Base-by-base conservation (phyloP, 1,139 yeast species). In the Pichia cactophila region DNA sequence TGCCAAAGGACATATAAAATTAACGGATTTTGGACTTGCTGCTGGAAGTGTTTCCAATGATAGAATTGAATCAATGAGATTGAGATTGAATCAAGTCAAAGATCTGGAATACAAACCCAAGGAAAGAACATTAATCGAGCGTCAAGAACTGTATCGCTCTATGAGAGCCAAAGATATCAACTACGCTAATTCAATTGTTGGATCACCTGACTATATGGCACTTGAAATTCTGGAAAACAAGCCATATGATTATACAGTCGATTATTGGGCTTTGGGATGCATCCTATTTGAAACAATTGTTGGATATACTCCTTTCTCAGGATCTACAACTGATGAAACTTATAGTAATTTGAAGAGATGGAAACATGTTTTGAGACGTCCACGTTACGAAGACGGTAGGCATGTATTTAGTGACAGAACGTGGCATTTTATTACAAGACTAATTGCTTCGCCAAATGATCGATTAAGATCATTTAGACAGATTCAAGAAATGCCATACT, bases 191-290 rank as follows among this genome's bases (percentile, higher is more conserved):
- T 88, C 97, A 1, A 89, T 92, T 57, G 99, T 94, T 12, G 99
- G 99, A 0, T 86, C 96, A 7, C 99, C 99, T 1, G 99, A 94
- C 66, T 94, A 94, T 66, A 94, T 94, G 99, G 98, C 99, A 1
- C 75, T 94, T 49, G 99, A 94, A 66, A 97, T 94, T 7, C 78
- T 94, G 54, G 95, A 88, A 66, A 98, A 98, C 10, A 85, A 85
- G 61, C 83, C 84, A 54, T 94, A 94, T 66, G 96, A 94, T 64
- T 90, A 84, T 64, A 90, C 98, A 20, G 95, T 94, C 54, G 99
- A 94, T 71, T 94, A 94, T 67, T 94, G 99, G 99, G 90, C 97
- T 0, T 74, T 94, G 49, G 99, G 98, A 2, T 94, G 98, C 67
- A 87, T 87, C 80, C 72, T 90, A 28, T 90, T 86, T 63, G 97